These are phyloP conservation scores for Helotiales sp. DNA, from an alignment of 2,329 filamentous ascomycete genomes.

Conservation along the genomic window DNA sequence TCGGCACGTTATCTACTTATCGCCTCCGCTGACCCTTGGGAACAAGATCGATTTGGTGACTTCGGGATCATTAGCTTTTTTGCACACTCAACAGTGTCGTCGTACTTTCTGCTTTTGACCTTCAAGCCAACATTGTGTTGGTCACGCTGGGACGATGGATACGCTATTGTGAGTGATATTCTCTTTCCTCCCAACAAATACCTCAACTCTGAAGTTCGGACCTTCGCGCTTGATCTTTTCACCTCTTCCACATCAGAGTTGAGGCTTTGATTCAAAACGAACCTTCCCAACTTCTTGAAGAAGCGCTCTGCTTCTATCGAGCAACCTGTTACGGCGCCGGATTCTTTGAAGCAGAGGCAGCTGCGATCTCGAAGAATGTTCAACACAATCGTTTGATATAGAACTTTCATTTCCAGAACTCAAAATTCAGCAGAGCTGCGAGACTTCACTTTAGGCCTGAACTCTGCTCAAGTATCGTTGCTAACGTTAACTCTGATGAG, in stretches of 20 bases:
- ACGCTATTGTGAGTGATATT: slow-evolving; percentile 51
- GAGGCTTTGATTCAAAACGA: not conserved
- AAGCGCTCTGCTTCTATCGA: not conserved
- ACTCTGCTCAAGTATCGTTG: not conserved
- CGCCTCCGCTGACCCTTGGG: not conserved
- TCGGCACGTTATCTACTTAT: slow-evolving; percentile 4
- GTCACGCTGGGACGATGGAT: slow-evolving; percentile 47
- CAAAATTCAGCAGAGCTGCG: not conserved
- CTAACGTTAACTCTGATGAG: not conserved
- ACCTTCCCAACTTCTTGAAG: not conserved
- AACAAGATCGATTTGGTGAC: not conserved
- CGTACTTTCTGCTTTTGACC: slow-evolving; percentile 1
- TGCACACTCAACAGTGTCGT: not conserved
- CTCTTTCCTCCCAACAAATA: too few species aligned
- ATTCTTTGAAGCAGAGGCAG: not conserved
- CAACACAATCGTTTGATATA: not conserved
- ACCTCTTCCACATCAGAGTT: not conserved
- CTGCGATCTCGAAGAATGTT: not conserved
- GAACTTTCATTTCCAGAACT: not conserved
- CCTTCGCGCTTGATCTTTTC: not conserved
- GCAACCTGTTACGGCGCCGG: not conserved
- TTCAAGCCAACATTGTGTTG: not conserved
- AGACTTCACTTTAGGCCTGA: not conserved
- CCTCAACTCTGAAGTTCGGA: too few species aligned
- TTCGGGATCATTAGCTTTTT: too few species aligned